Base-by-base conservation (phyloP, 2,329 filamentous ascomycete genomes). In the Arthrobotrys conoides region DNA sequence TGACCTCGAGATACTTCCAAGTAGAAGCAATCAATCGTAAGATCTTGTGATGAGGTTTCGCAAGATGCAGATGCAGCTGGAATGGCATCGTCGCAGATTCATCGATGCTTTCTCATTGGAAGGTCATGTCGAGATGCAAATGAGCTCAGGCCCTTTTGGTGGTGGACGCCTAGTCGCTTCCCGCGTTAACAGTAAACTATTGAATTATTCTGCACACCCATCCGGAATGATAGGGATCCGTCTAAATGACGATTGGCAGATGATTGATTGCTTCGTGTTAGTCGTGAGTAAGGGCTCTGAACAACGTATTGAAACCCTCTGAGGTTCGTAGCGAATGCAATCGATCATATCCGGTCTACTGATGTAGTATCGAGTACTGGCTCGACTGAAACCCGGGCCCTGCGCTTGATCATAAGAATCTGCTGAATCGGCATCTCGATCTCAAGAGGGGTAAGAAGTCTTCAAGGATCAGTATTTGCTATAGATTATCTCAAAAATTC, bases 401-500 rank as follows among this genome's bases (percentile, higher is more conserved):
- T 30, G 27, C 27, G 41, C 55, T n/a, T n/a, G n/a, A n/a, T n/a
- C n/a, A 33, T 20, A 22, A 33, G 5, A 12, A 46, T 57, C 57
- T 44, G 33, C 1, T 24, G 5, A 36, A 2, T 64, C 51, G 57
- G 24, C 6, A 20, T 24, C 3, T n/a, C 46, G 66, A 49, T 55
- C 30, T 46, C 44, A 30, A 36, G 16, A 33, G 51, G 20, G 22
- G n/a, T 55, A 44, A 12, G 33, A 51, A 55, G 46, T 65, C 51
- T 53, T 51, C 16, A 27, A 46, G 12, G 30, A 71, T 64, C 57
- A 48, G 65, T 63, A 27, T 44, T 55, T n/a, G 44, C 38, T 24
- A 71, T 55, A 44, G 33, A 44, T 2, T 30, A 71, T 71, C 36
- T 55, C 44, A 38, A 22, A 16, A 12, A 9, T 51, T 14, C 5